A percentile compares a stretch with the other conserved stretches of the same genome.
These are phyloP conservation scores for Ascochyta lentis DNA, from an alignment of 2,329 filamentous ascomycete species.

Conservation along the genomic window DNA sequence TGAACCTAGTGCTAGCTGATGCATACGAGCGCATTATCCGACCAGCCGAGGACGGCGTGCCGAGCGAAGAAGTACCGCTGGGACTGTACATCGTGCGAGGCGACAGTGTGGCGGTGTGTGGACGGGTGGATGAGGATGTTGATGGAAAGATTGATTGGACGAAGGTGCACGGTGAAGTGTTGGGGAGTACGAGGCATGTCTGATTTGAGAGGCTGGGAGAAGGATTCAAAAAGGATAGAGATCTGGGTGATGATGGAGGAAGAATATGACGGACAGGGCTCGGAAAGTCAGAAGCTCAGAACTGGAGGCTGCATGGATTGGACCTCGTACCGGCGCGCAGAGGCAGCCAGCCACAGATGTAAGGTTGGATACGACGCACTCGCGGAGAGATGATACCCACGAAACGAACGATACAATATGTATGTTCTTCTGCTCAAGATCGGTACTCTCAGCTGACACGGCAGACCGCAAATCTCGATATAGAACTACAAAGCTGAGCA, in stretches of 20 bases:
- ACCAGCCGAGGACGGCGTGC: conserved; percentile 80
- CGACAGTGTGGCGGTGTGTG: conserved; percentile 91
- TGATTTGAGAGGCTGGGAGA: conserved; percentile 19
- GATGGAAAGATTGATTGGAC: conserved; percentile 93
- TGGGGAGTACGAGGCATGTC: conserved; percentile 82
- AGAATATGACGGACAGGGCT: neutral
- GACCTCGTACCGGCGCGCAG: neutral
- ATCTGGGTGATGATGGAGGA: neutral
- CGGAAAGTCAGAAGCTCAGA: neutral
- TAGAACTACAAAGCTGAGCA: neutral
- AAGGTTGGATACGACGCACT: conserved; percentile 1
- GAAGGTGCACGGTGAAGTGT: conserved; percentile 82
- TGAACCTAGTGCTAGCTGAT: conserved; percentile 85
- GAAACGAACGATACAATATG: conserved; percentile 8
- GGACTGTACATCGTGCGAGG: conserved; percentile 92
- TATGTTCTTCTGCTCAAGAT: conserved; percentile 11
- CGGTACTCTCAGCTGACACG: conserved; percentile 3
- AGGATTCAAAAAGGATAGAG: neutral
- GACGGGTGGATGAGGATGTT: conserved; percentile 85
- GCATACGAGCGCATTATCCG: conserved; percentile 91
- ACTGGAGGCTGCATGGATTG: no score
- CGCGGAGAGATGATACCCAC: conserved; percentile 18
- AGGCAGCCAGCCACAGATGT: neutral
- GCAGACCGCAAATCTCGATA: neutral
- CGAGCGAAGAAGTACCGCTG: conserved; percentile 79